Conservation (phyloP, 352 stramenopile genomes). For the Phytophthora ohioensis region DNA sequence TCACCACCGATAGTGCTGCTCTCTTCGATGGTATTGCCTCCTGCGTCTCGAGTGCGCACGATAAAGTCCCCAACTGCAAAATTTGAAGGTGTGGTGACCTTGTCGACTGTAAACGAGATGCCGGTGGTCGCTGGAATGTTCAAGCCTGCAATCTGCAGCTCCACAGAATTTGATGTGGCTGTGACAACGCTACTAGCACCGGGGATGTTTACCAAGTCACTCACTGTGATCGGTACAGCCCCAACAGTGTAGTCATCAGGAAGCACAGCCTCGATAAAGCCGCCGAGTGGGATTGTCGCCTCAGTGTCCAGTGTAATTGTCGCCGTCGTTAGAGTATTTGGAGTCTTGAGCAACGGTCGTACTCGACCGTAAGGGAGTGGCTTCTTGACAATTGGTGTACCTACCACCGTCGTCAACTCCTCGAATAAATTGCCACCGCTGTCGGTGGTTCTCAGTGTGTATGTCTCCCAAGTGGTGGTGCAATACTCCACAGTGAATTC, state of each 20-base stretch:
- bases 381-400: constrained; percentile 76
- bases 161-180: constrained; percentile 36
- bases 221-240: constrained; percentile 33
- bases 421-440: constrained; percentile 53
- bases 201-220: constrained; percentile 44
- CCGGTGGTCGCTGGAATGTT: constrained; percentile 37
- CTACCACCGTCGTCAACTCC: constrained; percentile 45
- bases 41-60: constrained; percentile 57
- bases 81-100: constrained; percentile 61
- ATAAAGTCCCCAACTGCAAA: constrained; percentile 55
- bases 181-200: constrained; percentile 41
- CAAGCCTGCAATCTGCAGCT: constrained; percentile 43
- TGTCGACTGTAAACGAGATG: constrained; percentile 54
- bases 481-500: constrained; percentile 72
- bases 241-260: constrained; percentile 50
- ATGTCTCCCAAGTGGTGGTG: constrained; percentile 46
- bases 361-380: constrained; percentile 59
- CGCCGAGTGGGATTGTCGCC: constrained; percentile 48
- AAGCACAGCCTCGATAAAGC: constrained; percentile 62
- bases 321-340: constrained; percentile 46
- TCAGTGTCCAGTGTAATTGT: constrained; percentile 54
- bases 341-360: constrained; percentile 48
- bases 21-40: constrained; percentile 63
- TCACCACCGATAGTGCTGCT: constrained; percentile 59
- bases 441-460: constrained; percentile 54